Percentiles rank a stretch among this genome's conserved stretches.
Evolutionary conservation across 23 red algal species (phyloP).

Genomic region (Gracilariopsis chorda): DNA sequence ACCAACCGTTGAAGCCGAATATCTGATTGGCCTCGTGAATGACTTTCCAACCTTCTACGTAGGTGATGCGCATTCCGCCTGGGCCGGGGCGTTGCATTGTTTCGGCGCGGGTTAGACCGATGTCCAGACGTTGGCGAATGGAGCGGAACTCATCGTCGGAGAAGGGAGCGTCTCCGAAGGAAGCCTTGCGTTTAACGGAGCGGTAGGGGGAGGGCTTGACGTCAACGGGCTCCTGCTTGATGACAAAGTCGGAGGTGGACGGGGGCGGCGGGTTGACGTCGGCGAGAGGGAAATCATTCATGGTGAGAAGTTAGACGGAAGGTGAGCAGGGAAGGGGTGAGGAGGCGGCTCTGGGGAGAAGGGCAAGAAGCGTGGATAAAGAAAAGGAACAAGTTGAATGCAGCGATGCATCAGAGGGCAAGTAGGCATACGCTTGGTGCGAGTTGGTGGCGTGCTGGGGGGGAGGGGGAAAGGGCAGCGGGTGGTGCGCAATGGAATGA

Average conservation of each 20-base stretch:
- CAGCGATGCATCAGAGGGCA: not conserved
- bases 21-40: constrained; percentile 87
- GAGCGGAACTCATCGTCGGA: not conserved
- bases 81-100: constrained; percentile 71
- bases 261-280: not conserved
- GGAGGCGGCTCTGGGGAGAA: not conserved
- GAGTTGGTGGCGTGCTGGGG: too few relatives aligned
- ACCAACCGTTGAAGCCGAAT: constrained; percentile 94
- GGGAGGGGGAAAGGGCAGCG: too few relatives aligned
- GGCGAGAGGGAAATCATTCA: not conserved
- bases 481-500: too few relatives aligned
- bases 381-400: too few relatives aligned
- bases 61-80: constrained; percentile 56
- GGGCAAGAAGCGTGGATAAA: not conserved
- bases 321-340: not conserved
- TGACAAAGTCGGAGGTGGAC: not conserved
- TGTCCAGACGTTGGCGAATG: constrained; percentile 42
- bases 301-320: not conserved
- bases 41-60: constrained; percentile 81
- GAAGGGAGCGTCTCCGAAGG: constrained; percentile 29
- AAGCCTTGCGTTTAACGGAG: not conserved
- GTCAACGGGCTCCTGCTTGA: not conserved
- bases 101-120: constrained; percentile 42
- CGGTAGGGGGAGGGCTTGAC: not conserved
- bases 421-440: too few relatives aligned